These are phyloP conservation scores for Cyanodermella asteris DNA, from an alignment of 2,329 filamentous ascomycete species.

Conservation along the genomic window DNA sequence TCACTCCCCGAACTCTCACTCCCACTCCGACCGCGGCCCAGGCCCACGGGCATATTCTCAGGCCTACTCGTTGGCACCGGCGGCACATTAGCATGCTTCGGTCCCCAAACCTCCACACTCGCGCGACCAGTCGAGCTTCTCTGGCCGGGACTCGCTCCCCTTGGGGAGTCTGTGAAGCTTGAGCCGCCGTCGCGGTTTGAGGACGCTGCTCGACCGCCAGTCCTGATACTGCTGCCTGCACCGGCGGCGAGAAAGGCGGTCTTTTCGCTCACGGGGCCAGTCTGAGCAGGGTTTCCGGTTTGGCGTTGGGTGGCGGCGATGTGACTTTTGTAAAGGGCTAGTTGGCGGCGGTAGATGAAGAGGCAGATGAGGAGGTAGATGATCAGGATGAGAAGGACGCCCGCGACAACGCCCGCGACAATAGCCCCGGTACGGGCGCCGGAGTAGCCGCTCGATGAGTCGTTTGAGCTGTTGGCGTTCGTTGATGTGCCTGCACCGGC, in stretches of 20 bases:
- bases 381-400: conserved; percentile 41
- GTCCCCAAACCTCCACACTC: conserved; percentile 3
- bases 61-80: conserved; percentile 7
- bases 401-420: conserved; percentile 39
- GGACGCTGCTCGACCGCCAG: conserved; percentile 4
- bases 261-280: conserved; percentile 16
- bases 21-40: conserved; percentile 14
- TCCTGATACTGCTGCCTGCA: conserved; percentile 7
- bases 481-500: conserved; percentile 11
- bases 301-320: conserved; percentile 42
- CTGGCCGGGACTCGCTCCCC: conserved; percentile 1
- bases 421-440: conserved; percentile 32
- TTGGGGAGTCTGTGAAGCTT: conserved; percentile 7
- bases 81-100: conserved; percentile 7
- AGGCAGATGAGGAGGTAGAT: conserved; percentile 58
- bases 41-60: not conserved
- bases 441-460: conserved; percentile 8
- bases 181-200: conserved; percentile 5
- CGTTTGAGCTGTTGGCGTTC: too few relatives aligned
- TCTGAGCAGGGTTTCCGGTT: conserved; percentile 22
- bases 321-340: conserved; percentile 47
- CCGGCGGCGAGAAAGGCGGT: conserved; percentile 5
- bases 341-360: conserved; percentile 51
- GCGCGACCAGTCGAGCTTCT: conserved; percentile 3
- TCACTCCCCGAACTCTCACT: conserved; percentile 29